These are phyloP conservation scores for Fusarium sp. DNA, from an alignment of 2,329 filamentous ascomycete genomes.

Conservation along the genomic window DNA sequence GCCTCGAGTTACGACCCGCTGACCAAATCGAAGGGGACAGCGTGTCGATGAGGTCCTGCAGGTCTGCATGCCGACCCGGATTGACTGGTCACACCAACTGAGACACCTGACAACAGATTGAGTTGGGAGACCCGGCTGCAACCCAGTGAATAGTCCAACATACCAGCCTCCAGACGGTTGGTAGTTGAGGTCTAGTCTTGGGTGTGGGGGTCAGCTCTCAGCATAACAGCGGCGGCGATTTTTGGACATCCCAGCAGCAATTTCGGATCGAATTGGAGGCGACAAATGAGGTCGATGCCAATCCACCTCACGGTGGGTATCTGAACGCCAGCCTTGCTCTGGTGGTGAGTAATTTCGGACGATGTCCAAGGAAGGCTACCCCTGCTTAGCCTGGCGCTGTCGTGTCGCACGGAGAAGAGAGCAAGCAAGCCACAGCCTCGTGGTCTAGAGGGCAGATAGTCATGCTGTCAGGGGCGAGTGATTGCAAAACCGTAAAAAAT, in stretches of 20 bases:
- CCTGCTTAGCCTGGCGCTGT: not conserved
- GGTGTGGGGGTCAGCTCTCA: not conserved
- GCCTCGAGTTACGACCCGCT: not conserved
- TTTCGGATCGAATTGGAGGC: not conserved
- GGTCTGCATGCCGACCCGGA: not conserved
- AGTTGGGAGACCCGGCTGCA: not conserved
- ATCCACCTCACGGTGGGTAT: not conserved
- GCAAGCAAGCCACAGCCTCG: not conserved
- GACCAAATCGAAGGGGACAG: constrained; percentile 4
- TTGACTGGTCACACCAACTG: constrained; percentile 1
- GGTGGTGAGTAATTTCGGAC: constrained; percentile 1
- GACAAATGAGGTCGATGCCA: not conserved
- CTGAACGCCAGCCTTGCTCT: not conserved
- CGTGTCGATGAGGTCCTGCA: constrained; percentile 15
- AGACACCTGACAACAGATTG: constrained; percentile 12
- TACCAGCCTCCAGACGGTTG: not conserved
- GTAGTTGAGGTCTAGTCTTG: not conserved
- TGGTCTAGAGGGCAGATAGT: not conserved
- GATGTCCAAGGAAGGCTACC: not conserved
- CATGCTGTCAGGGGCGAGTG: not conserved
- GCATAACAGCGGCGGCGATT: not conserved
- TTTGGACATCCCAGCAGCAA: not conserved
- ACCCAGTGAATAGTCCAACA: not conserved
- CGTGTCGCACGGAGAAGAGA: not conserved
- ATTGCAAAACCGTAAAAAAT: not conserved